Evolutionary conservation across 2,329 filamentous ascomycete genomes (phyloP), one percentile per base, ranked within the genome.

Genomic region (Aspergillus aculeatus): DNA sequence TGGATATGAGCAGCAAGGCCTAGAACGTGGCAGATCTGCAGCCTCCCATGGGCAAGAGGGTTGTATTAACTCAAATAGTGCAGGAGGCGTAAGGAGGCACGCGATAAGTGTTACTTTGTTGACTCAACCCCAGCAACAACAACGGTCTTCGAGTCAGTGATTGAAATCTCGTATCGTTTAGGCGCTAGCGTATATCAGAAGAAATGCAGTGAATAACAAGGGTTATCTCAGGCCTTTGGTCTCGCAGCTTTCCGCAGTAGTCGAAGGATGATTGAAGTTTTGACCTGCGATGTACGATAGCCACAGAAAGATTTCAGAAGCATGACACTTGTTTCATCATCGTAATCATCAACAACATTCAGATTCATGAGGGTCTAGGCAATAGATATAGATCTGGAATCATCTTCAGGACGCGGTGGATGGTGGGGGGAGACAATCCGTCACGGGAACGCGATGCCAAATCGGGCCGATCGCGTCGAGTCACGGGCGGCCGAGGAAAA

Each of bases 371-470:
- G 56, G 23, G 26, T 54, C 21, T 38, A 12, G 21, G 5, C 50
- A 32, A 47, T 16, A 48, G n/a, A 41, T 54, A 47, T 60, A 54
- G 50, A 57, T 54, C 44, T 49, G 38, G 50, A 54, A 54, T 47
- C 41, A 50, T 48, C 54, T 26, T 57, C 50, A 56, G 29, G 47
- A 59, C 31, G 54, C 50, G 21, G 47, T 50, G 47, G 57, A 38
- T 16, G 48, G 57, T 41, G 64, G 55, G 62, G 62, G 61, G 63
- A 59, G 53, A 61, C 47, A 54, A 66, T 62, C 23, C 23, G 23
- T 23, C 59, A 64, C 59, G 61, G 61, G 57, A 57, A 58, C 58
- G 54, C 57, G 62, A 63, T 59, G 57, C 61, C 62, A 50, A 26
- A 61, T 62, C 53, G 59, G 62, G 63, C 62, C 49, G 56, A 56